Conservation (phyloP, 2,329 filamentous ascomycete species). For the Fusarium transvaalense region DNA sequence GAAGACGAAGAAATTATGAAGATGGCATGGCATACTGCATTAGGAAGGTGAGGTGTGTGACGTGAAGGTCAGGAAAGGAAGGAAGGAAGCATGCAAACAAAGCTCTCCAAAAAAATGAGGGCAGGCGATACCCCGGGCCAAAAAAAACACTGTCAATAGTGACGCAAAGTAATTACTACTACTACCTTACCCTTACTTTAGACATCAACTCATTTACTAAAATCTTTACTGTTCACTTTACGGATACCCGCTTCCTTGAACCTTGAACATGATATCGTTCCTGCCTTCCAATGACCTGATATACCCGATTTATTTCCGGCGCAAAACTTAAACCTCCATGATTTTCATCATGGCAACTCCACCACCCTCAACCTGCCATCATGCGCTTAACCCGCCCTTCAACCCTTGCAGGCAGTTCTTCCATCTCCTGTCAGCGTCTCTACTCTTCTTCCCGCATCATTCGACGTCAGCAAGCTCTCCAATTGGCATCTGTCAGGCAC, state of each 20-base stretch:
- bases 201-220: neutral
- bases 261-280: neutral
- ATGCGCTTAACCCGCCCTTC: conserved; percentile 34
- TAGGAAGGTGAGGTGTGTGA: conserved; percentile 18
- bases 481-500: neutral
- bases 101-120: conserved; percentile 42
- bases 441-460: conserved; percentile 49
- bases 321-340: conserved; percentile 36
- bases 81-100: conserved; percentile 30
- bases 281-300: neutral
- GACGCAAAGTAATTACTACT: conserved; percentile 30
- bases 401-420: conserved; percentile 1
- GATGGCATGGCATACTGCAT: conserved; percentile 5
- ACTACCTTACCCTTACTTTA: conserved; percentile 7
- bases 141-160: conserved; percentile 35
- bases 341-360: conserved; percentile 36
- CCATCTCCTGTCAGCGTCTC: conserved; percentile 9
- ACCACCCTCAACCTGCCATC: conserved; percentile 5
- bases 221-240: neutral
- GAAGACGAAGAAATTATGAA: neutral
- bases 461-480: conserved; percentile 40
- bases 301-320: conserved; percentile 46
- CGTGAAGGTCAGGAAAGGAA: conserved; percentile 4
- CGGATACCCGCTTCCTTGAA: neutral
- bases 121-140: conserved; percentile 47